Evolutionary conservation across 2,329 filamentous ascomycete species (phyloP).

Genomic region (Ophiostoma ips): DNA sequence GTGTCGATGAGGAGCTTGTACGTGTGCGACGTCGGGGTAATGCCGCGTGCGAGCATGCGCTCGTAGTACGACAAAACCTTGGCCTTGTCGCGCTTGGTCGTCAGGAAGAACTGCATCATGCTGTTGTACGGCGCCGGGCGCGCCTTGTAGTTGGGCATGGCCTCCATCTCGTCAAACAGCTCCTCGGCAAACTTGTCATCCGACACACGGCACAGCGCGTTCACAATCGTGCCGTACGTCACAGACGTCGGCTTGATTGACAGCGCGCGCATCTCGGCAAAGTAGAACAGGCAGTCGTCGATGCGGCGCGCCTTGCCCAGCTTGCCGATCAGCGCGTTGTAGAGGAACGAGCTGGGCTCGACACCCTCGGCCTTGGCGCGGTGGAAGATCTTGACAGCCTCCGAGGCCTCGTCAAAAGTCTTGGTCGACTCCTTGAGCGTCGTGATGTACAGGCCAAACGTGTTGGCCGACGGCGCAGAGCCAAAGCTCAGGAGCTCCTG

Average conservation of each 20-base stretch:
- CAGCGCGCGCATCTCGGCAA: conserved; percentile 87
- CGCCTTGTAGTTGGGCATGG: conserved; percentile 97
- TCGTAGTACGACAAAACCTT: conserved; percentile 94
- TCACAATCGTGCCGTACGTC: conserved; percentile 96
- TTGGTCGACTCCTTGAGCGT: conserved; percentile 93
- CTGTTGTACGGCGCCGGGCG: conserved; percentile 96
- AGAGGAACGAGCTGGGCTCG: conserved; percentile 89
- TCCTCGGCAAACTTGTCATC: conserved; percentile 97
- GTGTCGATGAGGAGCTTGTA: conserved; percentile 96
- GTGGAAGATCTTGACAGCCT: conserved; percentile 95
- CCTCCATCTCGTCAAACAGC: conserved; percentile 98
- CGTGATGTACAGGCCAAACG: conserved; percentile 97
- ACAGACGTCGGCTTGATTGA: conserved; percentile 93
- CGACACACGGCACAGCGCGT: conserved; percentile 89
- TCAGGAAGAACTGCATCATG: conserved; percentile 98
- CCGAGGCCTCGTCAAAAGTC: conserved; percentile 93
- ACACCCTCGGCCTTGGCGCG: conserved; percentile 88
- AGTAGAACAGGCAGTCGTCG: conserved; percentile 96
- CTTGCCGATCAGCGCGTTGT: conserved; percentile 97
- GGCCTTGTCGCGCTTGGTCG: conserved; percentile 85
- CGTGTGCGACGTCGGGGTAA: conserved; percentile 85
- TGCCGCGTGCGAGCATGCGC: conserved; percentile 77
- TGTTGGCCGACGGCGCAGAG: conserved; percentile 86
- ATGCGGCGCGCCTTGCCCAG: conserved; percentile 95
- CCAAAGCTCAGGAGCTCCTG: conserved; percentile 86